Evolutionary conservation across 2,329 filamentous ascomycete species (phyloP), one percentile per base, ranked within the genome.

Genomic region (Periconia sp.): DNA sequence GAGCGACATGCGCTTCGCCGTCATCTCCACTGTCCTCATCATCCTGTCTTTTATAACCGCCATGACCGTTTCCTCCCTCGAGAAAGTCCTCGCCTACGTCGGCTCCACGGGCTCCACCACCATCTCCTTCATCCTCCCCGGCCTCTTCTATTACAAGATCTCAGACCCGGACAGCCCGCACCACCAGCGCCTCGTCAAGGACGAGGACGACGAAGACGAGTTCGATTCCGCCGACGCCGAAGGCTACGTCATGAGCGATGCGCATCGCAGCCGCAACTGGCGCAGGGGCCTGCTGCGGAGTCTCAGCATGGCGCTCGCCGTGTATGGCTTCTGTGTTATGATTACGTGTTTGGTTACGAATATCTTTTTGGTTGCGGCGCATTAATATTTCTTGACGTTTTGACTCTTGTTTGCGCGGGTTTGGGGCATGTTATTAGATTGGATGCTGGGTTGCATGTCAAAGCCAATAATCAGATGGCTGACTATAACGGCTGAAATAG

Each of bases 81-180:
- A 96, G 70, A 88, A 90, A 45, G 92, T 99, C 1, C 82, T 99
- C 0, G 93, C 94, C 0, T 99, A 97, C 63, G 94, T 99, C 11
- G 94, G 94, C 37, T 92, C 89, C 64, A 99, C 94, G 0, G 94
- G 94, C 49, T 93, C 89, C 48, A 99, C 94, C 0, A 91, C 91
- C 56, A 99, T 99, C 65, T 96, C 91, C 57, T 99, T 99, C 72
- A 97, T 99, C 60, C 82, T 99, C 0, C 94, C 94, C 0, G 94
- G 94, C 0, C 77, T 99, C 3, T 99, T 99, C 74, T 99, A 97
- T 75, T 99, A 97, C 78, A 97, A 97, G 76, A 97, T 99, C 55
- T 95, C 91, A 13, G 86, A 91, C 20, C 94, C 94, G 0, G 89
- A 96, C 51, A 93, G 90, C 43, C 83, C 87, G 27, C 86, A 93